Percentiles rank a stretch among this genome's conserved stretches.
These are phyloP conservation scores for Phytophthora macrochlamydospora DNA, from an alignment of 352 stramenopile genomes.

Conservation along the genomic window DNA sequence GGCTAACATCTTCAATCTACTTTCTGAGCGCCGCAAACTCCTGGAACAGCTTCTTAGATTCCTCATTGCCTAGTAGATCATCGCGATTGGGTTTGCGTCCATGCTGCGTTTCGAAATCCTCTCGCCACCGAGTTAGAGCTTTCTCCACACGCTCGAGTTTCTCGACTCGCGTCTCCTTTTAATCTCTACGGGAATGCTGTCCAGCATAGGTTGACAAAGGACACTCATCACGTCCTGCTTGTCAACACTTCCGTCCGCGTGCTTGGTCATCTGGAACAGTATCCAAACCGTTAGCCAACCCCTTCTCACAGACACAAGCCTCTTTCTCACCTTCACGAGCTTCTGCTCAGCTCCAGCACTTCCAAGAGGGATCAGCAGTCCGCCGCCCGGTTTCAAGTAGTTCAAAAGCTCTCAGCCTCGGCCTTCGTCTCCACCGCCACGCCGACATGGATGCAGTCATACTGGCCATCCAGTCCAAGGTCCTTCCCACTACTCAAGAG, in stretches of 20 bases:
- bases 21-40: conserved; percentile 78
- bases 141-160: conserved; percentile 66
- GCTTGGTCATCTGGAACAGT: conserved; percentile 68
- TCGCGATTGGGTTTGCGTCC: conserved; percentile 47
- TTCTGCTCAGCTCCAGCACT: conserved; percentile 69
- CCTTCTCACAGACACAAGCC: not conserved
- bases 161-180: conserved; percentile 57
- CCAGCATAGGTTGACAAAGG: conserved; percentile 82
- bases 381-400: conserved; percentile 73
- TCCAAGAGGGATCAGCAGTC: conserved; percentile 72
- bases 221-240: conserved; percentile 87
- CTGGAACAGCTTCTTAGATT: conserved; percentile 33
- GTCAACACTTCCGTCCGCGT: conserved; percentile 50
- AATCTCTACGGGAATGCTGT: conserved; percentile 51
- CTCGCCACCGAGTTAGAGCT: conserved; percentile 68
- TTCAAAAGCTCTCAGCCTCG: conserved; percentile 72
- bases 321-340: conserved; percentile 70
- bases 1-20: conserved; percentile 23
- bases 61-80: not conserved
- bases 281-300: conserved; percentile 12
- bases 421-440: conserved; percentile 81
- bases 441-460: conserved; percentile 83
- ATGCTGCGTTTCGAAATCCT: conserved; percentile 58
- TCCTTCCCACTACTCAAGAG: conserved; percentile 47
- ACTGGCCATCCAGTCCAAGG: conserved; percentile 39